phyloP scores from a whole-genome alignment of 2,329 filamentous ascomycete genomes.

The Helotiales sp. region DNA sequence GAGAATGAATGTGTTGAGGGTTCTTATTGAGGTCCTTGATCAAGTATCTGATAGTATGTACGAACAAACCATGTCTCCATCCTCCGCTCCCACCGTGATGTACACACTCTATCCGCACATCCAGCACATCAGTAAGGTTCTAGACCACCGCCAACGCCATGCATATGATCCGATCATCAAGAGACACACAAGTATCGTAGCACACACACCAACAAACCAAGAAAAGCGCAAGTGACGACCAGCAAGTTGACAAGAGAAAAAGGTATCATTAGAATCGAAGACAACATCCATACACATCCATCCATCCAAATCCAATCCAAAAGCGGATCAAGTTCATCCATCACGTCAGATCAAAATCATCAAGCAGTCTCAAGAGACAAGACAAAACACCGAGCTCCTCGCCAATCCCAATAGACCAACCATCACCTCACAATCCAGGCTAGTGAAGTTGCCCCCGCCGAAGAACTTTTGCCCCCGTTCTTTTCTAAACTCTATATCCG shows the following conservation, averaged over 20 bases:
- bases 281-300: constrained; percentile 13
- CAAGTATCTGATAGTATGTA: constrained; percentile 1
- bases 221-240: not conserved
- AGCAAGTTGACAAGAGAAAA: constrained; percentile 12
- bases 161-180: constrained; percentile 4
- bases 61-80: not conserved
- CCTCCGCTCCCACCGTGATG: constrained; percentile 4
- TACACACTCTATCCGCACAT: constrained; percentile 1
- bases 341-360: constrained; percentile 3
- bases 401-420: constrained; percentile 3
- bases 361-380: constrained; percentile 3
- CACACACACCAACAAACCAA: not conserved
- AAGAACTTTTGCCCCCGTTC: not conserved
- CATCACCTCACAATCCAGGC: not conserved
- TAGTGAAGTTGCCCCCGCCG: not conserved
- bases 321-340: not conserved
- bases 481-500: constrained; percentile 4
- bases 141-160: not conserved
- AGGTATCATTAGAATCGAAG: constrained; percentile 29
- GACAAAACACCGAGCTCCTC: constrained; percentile 18
- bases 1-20: not conserved
- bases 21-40: not conserved
- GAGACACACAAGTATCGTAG: constrained; percentile 6
- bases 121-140: not conserved
- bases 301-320: constrained; percentile 9